Conservation (phyloP, 106 monocot species). For the Acorus calamus region DNA sequence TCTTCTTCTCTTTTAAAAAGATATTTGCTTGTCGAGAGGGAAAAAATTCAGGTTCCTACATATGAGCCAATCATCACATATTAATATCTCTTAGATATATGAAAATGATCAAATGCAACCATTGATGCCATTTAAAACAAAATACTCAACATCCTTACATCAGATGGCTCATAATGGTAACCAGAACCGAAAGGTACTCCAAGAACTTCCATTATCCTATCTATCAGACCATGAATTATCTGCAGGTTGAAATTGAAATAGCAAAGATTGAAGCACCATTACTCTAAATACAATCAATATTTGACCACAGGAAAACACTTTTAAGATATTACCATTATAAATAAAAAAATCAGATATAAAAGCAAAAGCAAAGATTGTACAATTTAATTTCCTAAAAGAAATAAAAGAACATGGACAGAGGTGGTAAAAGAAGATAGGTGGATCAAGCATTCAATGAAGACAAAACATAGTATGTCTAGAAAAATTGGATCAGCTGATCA, state of each 20-base stretch:
- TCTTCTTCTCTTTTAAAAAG: conserved; percentile 21
- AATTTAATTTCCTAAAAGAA: too few relatives aligned
- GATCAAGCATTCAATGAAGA: too few relatives aligned
- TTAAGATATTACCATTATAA: background rate
- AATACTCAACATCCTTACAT: conserved; percentile 29
- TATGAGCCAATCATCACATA: background rate
- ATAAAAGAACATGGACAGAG: too few relatives aligned
- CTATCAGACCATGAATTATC: conserved; percentile 55
- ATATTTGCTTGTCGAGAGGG: conserved; percentile 51
- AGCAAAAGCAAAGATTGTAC: too few relatives aligned
- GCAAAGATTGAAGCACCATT: background rate
- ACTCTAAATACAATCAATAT: background rate
- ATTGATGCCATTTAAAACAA: background rate
- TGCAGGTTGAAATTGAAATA: conserved; percentile 13
- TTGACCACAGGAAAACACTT: background rate
- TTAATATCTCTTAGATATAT: background rate
- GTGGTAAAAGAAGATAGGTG: too few relatives aligned
- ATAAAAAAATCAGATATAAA: too few relatives aligned
- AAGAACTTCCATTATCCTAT: conserved; percentile 48
- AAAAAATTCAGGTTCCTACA: conserved; percentile 49
- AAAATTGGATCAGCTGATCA: too few relatives aligned
- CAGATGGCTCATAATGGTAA: conserved; percentile 22
- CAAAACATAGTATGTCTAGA: too few relatives aligned
- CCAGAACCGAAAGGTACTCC: conserved; percentile 13
- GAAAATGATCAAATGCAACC: background rate